Evolutionary conservation across 2,329 filamentous ascomycete species (phyloP).

Genomic region (Thermothelomyces thermophilus): DNA sequence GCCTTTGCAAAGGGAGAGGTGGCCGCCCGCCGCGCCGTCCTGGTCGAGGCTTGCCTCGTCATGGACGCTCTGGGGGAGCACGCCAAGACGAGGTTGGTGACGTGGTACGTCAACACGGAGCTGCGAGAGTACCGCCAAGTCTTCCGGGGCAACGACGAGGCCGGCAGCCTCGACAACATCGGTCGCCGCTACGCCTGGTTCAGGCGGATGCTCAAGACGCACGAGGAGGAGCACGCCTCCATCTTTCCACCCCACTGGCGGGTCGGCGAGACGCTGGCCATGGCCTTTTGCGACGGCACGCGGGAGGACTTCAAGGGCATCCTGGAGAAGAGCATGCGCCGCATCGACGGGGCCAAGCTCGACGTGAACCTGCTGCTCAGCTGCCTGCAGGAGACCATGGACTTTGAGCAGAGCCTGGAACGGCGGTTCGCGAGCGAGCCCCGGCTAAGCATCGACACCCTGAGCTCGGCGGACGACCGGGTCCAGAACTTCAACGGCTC

Average conservation of each 20-base stretch:
- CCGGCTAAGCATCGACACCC: constrained; percentile 81
- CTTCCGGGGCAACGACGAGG: constrained; percentile 93
- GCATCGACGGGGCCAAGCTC: constrained; percentile 66
- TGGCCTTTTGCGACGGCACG: constrained; percentile 91
- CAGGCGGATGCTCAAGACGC: constrained; percentile 87
- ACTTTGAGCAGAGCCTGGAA: constrained; percentile 92
- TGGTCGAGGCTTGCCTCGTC: constrained; percentile 84
- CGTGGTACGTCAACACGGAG: constrained; percentile 98
- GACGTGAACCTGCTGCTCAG: constrained; percentile 85
- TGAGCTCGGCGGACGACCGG: constrained; percentile 71
- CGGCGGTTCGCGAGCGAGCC: constrained; percentile 68
- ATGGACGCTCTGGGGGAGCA: constrained; percentile 91
- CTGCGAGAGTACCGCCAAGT: constrained; percentile 92
- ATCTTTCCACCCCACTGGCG: constrained; percentile 87
- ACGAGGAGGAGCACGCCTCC: constrained; percentile 83
- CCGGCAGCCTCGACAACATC: constrained; percentile 93
- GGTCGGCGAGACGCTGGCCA: constrained; percentile 82
- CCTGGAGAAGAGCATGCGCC: constrained; percentile 77
- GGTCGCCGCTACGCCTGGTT: constrained; percentile 94
- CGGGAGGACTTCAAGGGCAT: constrained; percentile 93
- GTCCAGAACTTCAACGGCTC: constrained; percentile 76
- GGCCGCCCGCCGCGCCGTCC: constrained; percentile 56
- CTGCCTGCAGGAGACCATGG: constrained; percentile 89
- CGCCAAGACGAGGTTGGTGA: constrained; percentile 73
- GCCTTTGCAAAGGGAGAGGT: constrained; percentile 88